Evolutionary conservation across 805 yeast genomes (phyloP).

Genomic region (Candida nemodendra): DNA sequence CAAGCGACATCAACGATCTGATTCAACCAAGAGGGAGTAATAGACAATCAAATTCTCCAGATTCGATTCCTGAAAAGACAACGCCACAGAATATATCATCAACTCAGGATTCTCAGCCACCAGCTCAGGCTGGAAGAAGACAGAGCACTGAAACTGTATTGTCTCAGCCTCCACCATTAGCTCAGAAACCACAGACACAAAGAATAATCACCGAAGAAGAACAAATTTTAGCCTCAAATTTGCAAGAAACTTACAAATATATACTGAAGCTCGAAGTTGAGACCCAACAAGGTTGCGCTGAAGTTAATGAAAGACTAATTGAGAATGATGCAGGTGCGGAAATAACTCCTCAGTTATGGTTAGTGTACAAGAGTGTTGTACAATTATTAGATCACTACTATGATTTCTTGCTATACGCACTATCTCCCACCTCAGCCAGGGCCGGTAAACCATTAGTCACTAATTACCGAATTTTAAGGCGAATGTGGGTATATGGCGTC

Average conservation of each 20-base stretch:
- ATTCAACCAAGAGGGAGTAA: conserved; percentile 15
- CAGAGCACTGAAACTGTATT: conserved; percentile 27
- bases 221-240: conserved; percentile 62
- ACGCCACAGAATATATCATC: conserved; percentile 9
- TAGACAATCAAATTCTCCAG: conserved; percentile 24
- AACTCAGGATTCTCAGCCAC: conserved; percentile 2
- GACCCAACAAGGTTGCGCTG: conserved; percentile 67
- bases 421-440: conserved; percentile 63
- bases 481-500: conserved; percentile 85
- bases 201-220: conserved; percentile 50
- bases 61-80: conserved; percentile 19
- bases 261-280: conserved; percentile 67
- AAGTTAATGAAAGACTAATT: conserved; percentile 50
- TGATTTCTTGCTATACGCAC: conserved; percentile 68
- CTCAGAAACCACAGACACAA: conserved; percentile 19
- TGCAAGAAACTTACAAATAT: conserved; percentile 71
- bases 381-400: conserved; percentile 68
- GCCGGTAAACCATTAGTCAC: conserved; percentile 78
- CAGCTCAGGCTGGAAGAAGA: conserved; percentile 15
- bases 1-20: conserved; percentile 25
- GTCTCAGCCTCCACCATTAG: conserved; percentile 21
- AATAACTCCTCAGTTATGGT: conserved; percentile 62
- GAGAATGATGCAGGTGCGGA: conserved; percentile 48
- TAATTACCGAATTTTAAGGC: conserved; percentile 71
- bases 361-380: conserved; percentile 64